Evolutionary conservation across 805 yeast genomes (phyloP), one percentile per base, ranked within the genome.

Genomic region (Isabelozyma pseudorhagii): DNA sequence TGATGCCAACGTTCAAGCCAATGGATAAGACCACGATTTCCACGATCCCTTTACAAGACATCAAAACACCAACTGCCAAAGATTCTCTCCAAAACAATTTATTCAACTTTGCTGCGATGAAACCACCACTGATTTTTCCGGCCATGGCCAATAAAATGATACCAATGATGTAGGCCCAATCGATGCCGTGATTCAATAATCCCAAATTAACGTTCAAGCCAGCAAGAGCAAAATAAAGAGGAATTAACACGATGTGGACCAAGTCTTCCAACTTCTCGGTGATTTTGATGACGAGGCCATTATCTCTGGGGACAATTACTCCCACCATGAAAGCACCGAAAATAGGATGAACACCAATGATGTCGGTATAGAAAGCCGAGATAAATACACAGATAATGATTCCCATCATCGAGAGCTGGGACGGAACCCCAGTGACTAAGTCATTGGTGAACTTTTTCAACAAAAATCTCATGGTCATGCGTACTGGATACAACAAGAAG

Each of bases 41-140:
- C 21, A 87, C 94, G 54, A 87, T 86, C 66, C 96, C 96, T 66
- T 88, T 88, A 75, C 96, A 88, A 6, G 93, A 86, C 94, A 88
- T 88, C 56, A 88, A 72, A 21, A 86, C 79, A 47, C 96, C 96
- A 38, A 87, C 93, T 2, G 92, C 75, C 36, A 83, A 63, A 2
- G 90, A 80, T 63, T 88, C 94, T 62, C 92, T 78, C 87, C 88
- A 84, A 45, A 75, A 74, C 45, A 87, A 67, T 1, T 87, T 88
- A 62, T 77, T 78, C 40, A 81, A 50, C 54, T 77, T 82, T 2
- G 92, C 85, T 38, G 86, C 84, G 10, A 83, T 52, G 31, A 81
- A 67, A 3, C 94, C 94, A 11, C 94, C 91, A 29, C 71, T 51
- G 4, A 87, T 66, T 62, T 88, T 88, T 10, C 89, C 86, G 14